These are phyloP conservation scores for Geotrichum siamense DNA, from an alignment of 1,139 yeast genomes.

Conservation along the genomic window DNA sequence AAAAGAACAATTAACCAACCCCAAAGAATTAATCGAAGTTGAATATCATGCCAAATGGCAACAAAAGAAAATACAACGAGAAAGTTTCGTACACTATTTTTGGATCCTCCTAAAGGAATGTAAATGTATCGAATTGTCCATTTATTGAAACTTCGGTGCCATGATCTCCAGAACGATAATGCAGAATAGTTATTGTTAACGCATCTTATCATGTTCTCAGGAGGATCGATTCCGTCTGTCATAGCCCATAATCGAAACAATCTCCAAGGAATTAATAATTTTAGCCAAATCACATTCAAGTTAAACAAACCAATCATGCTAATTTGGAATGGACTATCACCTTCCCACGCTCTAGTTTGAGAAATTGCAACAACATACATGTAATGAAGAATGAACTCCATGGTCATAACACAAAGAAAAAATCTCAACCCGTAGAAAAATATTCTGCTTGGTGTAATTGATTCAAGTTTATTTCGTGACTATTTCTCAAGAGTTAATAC, in stretches of 20 bases:
- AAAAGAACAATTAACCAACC: constrained; percentile 91
- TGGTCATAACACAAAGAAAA: constrained; percentile 62
- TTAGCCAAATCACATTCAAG: constrained; percentile 82
- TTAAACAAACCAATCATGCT: constrained; percentile 93
- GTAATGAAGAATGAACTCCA: constrained; percentile 84
- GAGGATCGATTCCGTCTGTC: constrained; percentile 87
- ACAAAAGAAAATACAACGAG: constrained; percentile 92
- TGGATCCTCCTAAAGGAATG: constrained; percentile 81
- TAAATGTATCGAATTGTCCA: constrained; percentile 81
- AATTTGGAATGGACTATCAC: constrained; percentile 84
- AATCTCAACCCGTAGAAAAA: constrained; percentile 60
- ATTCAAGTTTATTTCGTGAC: constrained; percentile 39
- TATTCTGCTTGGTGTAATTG: constrained; percentile 49
- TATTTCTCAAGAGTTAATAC: constrained; percentile 15
- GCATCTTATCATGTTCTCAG: constrained; percentile 96
- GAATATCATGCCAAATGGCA: constrained; percentile 97
- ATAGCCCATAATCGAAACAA: constrained; percentile 88
- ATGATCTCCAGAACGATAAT: constrained; percentile 93
- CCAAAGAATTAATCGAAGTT: constrained; percentile 79
- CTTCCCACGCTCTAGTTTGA: constrained; percentile 81
- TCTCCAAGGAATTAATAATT: constrained; percentile 92
- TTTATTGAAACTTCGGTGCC: constrained; percentile 92
- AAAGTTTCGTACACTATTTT: constrained; percentile 58
- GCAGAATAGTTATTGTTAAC: constrained; percentile 93
- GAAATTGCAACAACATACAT: constrained; percentile 93